Conservation (phyloP, 352 stramenopile species). For the Nothophytophthora sp. region DNA sequence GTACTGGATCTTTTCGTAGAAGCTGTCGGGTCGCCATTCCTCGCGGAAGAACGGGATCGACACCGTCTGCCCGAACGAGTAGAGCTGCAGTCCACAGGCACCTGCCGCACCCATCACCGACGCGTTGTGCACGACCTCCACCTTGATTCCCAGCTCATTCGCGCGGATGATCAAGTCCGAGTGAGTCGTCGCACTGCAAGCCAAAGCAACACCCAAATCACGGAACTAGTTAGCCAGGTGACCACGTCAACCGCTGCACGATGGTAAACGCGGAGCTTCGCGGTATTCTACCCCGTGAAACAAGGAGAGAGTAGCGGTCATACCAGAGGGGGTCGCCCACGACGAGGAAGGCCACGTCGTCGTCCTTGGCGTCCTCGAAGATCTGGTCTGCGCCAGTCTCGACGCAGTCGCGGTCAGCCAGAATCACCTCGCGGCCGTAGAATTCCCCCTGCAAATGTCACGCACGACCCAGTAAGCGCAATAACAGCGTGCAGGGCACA, state of each 20-base stretch:
- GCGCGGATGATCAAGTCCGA: conserved; percentile 98
- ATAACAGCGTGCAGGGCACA: background rate
- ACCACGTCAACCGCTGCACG: too few species aligned
- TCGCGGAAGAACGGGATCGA: conserved; percentile 98
- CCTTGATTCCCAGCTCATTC: conserved; percentile 90
- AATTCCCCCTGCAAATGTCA: conserved; percentile 89
- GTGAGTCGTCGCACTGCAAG: conserved; percentile 95
- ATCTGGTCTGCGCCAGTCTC: conserved; percentile 98
- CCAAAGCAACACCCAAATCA: background rate
- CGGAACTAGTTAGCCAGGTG: too few species aligned
- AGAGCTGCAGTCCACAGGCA: conserved; percentile 97
- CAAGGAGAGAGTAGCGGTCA: background rate
- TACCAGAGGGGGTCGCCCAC: conserved; percentile 97
- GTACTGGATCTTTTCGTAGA: conserved; percentile 98
- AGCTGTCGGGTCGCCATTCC: conserved; percentile 96
- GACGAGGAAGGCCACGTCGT: conserved; percentile 97
- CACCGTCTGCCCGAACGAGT: conserved; percentile 98
- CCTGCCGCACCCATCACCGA: conserved; percentile 98
- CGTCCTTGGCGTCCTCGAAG: conserved; percentile 88
- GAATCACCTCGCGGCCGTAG: conserved; percentile 92
- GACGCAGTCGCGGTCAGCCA: conserved; percentile 95
- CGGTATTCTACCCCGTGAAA: too few species aligned
- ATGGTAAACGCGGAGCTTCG: too few species aligned
- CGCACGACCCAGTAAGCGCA: conserved; percentile 6
- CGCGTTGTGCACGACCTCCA: conserved; percentile 99